These are phyloP conservation scores for Thalassiosira exigua DNA, from an alignment of 352 stramenopile genomes.

Conservation along the genomic window DNA sequence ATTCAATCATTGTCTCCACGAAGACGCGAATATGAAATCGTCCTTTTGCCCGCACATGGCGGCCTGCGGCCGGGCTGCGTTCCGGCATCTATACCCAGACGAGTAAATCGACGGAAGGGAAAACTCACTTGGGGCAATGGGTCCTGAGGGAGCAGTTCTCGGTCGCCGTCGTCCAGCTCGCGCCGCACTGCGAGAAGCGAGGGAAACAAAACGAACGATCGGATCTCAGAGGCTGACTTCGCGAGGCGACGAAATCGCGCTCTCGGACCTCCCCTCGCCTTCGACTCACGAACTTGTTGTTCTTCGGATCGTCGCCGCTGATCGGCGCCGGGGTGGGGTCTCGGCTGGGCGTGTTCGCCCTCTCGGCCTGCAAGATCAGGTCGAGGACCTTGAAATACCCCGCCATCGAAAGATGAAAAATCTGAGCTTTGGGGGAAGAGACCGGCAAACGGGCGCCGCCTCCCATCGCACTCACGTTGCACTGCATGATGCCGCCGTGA, in stretches of 20 bases:
- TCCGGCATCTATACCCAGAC: no score
- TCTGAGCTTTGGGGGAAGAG: no score
- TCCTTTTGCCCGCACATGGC: no score
- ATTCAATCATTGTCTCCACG: no score
- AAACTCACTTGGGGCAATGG: no score
- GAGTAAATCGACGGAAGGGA: no score
- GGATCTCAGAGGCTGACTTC: not conserved
- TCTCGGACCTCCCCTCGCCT: not conserved
- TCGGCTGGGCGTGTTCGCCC: conserved; percentile 14
- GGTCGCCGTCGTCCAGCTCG: conserved; percentile 19
- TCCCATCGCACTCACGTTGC: conserved; percentile 5
- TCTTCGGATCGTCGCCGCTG: conserved; percentile 8
- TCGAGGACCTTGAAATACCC: conserved; percentile 37
- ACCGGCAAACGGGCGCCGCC: not conserved
- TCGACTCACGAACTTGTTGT: conserved; percentile 35
- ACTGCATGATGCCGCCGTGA: conserved; percentile 30
- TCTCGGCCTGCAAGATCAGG: conserved; percentile 19
- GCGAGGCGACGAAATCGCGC: not conserved
- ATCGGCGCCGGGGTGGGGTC: conserved; percentile 18
- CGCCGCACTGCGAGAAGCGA: no score
- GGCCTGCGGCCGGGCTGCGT: no score
- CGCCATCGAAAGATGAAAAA: no score
- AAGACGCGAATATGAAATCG: no score
- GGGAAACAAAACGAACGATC: no score
- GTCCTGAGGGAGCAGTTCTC: conserved; percentile 40